Evolutionary conservation across 148 eudicot species (phyloP).

Genomic region (Diospyros kaki): DNA sequence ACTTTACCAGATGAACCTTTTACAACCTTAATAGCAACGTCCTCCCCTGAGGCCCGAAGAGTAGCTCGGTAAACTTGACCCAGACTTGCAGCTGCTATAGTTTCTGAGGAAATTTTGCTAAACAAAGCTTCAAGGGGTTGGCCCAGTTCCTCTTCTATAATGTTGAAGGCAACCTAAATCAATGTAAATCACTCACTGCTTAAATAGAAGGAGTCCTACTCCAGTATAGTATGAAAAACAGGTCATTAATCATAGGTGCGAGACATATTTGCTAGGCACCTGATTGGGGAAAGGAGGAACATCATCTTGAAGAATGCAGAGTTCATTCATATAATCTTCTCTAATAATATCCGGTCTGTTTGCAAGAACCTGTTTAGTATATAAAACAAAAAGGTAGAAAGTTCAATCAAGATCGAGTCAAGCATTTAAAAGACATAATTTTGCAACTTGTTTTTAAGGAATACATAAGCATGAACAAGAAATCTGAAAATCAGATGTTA

Average conservation of each 20-base stretch:
- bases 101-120: constrained; percentile 85
- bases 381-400: background rate
- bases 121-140: constrained; percentile 95
- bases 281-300: constrained; percentile 95
- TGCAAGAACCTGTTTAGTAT: constrained; percentile 75
- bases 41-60: constrained; percentile 83
- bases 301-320: constrained; percentile 99
- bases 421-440: constrained; percentile 5
- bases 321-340: constrained; percentile 99
- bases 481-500: background rate
- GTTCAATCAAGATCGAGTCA: constrained; percentile 15
- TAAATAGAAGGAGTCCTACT: constrained; percentile 5
- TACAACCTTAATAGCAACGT: constrained; percentile 93
- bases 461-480: background rate
- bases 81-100: constrained; percentile 98
- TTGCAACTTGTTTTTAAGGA: background rate
- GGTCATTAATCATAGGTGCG: background rate
- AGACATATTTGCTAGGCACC: constrained; percentile 36
- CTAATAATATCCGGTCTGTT: constrained; percentile 96
- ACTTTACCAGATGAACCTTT: constrained; percentile 9
- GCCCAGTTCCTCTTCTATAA: constrained; percentile 94
- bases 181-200: constrained; percentile 25
- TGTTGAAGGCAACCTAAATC: constrained; percentile 82
- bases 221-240: constrained; percentile 6
- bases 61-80: constrained; percentile 99